Percentiles rank a stretch among this genome's conserved stretches.
Evolutionary conservation across 345 rosid species (phyloP).

Genomic region (Melaleuca quinquenervia): DNA sequence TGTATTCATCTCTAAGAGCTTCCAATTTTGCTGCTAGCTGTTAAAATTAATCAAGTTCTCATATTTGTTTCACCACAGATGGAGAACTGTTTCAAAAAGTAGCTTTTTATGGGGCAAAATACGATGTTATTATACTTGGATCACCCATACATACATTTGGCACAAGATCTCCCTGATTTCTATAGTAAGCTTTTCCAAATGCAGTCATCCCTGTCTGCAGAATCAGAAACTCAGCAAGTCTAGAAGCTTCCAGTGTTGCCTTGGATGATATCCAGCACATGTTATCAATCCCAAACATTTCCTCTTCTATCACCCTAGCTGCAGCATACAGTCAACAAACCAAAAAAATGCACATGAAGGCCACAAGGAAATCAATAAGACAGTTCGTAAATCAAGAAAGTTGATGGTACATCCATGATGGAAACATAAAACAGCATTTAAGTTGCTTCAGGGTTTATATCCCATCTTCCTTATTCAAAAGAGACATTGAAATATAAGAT

Average conservation of each 20-base stretch:
- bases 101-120: not conserved
- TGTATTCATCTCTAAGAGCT: slow-evolving; percentile 84
- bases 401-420: not conserved
- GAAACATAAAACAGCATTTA: not conserved
- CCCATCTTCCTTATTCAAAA: not conserved
- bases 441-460: not conserved
- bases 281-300: slow-evolving; percentile 79
- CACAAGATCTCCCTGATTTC: slow-evolving; percentile 72
- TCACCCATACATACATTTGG: slow-evolving; percentile 47
- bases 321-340: slow-evolving; percentile 7
- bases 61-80: not conserved
- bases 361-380: not conserved
- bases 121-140: not conserved
- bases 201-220: slow-evolving; percentile 97
- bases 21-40: slow-evolving; percentile 92
- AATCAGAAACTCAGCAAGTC: slow-evolving; percentile 73
- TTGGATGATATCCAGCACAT: slow-evolving; percentile 90
- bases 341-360: not conserved
- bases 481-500: not conserved
- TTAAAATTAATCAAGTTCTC: not conserved
- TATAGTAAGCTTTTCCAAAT: slow-evolving; percentile 85
- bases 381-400: not conserved
- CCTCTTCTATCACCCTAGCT: slow-evolving; percentile 95
- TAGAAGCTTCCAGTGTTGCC: slow-evolving; percentile 86
- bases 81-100: not conserved